Base-by-base conservation (phyloP, 1,139 yeast species). In the Scheffersomyces titani region DNA sequence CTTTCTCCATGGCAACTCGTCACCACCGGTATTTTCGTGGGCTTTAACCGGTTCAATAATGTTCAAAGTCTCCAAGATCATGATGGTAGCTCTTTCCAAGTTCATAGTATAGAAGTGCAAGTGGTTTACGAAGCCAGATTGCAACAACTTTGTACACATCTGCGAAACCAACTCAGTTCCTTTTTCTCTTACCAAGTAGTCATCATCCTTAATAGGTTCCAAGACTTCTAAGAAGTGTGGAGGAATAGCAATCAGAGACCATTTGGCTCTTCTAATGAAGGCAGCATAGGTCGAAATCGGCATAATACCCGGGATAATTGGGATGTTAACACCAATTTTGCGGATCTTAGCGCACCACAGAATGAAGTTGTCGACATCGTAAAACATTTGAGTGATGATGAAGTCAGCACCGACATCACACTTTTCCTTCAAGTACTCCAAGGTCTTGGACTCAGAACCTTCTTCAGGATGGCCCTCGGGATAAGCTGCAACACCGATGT, bases 261-360 rank as follows among this genome's bases (percentile, higher is more conserved):
- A 94, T 58, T 86, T 88, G 18, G 98, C 97, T 69, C 99, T 86
- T 75, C 99, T 88, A 62, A 92, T 74, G 70, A 94, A 94, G 3
- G 97, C 87, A 46, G 96, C 91, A 74, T 93, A 93, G 9, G 98
- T 92, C 19, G 97, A 88, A 60, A 94, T 93, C 21, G 99, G 99
- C 99, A 94, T 94, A 72, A 94, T 92, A 24, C 99, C 99, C 1
- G 99, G 99, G 60, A 94, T 89, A 64, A 94, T 90, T 48, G 98
- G 98, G 56, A 90, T 86, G 51, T 80, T 80, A 61, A 94, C 83
- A n/a, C 97, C 98, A 44, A 81, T 80, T 44, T 81, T 85, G 62
- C 96, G 83, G 59, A 96, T 83, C 61, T 80, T 75, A 24, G 79
- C 72, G 66, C 96, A 92, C 99, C 99, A 94, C 36, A 74, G 65